A percentile compares a stretch with the other conserved stretches of the same genome.
These are phyloP conservation scores for Berberis vulgaris DNA, from an alignment of 164 flowering plant species.

Conservation along the genomic window DNA sequence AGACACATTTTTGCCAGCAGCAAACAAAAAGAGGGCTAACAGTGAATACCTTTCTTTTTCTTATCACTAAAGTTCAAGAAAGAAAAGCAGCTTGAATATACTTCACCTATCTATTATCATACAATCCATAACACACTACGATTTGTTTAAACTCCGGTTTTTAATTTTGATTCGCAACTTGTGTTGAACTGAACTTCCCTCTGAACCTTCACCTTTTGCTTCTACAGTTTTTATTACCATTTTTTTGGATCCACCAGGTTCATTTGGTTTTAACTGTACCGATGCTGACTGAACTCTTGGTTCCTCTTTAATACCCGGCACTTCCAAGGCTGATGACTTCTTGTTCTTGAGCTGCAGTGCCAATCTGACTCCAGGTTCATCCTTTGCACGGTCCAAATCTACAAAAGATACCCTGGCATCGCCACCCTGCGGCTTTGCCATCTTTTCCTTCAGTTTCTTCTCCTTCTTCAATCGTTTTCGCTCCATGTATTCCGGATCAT, in stretches of 20 bases:
- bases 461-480: constrained; percentile 72
- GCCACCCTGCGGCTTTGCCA: constrained; percentile 33
- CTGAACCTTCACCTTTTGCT: constrained; percentile 21
- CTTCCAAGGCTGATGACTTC: constrained; percentile 18
- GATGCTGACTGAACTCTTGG: constrained; percentile 11
- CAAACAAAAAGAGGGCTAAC: no score
- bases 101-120: no score
- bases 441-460: constrained; percentile 57
- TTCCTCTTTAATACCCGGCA: constrained; percentile 17
- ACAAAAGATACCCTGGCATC: constrained; percentile 19
- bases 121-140: not conserved
- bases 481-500: constrained; percentile 68
- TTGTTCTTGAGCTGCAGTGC: constrained; percentile 20
- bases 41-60: no score
- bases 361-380: constrained; percentile 10
- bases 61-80: no score
- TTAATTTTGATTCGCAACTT: constrained; percentile 10
- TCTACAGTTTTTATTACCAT: constrained; percentile 17
- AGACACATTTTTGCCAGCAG: no score
- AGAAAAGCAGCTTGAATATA: no score
- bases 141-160: constrained; percentile 8
- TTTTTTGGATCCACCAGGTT: constrained; percentile 24
- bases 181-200: no score
- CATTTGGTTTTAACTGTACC: constrained; percentile 24
- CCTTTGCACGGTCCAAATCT: constrained; percentile 14